Base-by-base conservation (phyloP, 345 rosid species). In the Gynandropsis gynandra region DNA sequence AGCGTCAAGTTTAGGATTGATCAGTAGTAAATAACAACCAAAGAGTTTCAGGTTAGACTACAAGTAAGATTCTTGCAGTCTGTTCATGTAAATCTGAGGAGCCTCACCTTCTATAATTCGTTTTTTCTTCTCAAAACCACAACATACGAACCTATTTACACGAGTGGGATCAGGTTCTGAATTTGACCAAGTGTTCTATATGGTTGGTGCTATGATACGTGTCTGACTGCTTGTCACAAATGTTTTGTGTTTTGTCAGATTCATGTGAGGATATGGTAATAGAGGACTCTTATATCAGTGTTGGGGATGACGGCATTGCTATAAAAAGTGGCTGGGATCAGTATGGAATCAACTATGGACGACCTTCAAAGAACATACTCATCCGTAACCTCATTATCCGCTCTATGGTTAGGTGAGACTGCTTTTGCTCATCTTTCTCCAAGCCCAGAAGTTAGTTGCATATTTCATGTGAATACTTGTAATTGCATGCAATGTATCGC, bases 241-340 rank as follows among this genome's bases (percentile, higher is more conserved):
- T n/a, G n/a, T 35, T 15, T 40, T 39, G 19, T 52, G 56, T 42
- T 46, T 17, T 20, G 68, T 52, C 75, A 87, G 96, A 87, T 76
- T 87, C 96, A 17, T 87, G 89, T 9, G 82, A 83, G 72, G 85
- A 81, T 68, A 83, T 87, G 85, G 54, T 87, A 44, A 87, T 87
- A 6, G 94, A 83, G 68, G 77, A 87, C 67, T 83, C 89, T 56
- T 87, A 83, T 62, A 87, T 87, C 48, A 87, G 96, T 39, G 94
- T 83, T 38, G 96, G 96, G 48, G 96, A 87, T 43, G 96, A 87
- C 47, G 94, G 76, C 1, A 76, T 87, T 57, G 96, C 94, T 12
- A 87, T 87, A 71, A 83, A 87, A 74, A 87, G 96, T 50, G 96
- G 96, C 21, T 83, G 96, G 96, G 96, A 87, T 80, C 96, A 87